Evolutionary conservation across 78 protist species (phyloP).

Genomic region (Dictyostelium citrinum): DNA sequence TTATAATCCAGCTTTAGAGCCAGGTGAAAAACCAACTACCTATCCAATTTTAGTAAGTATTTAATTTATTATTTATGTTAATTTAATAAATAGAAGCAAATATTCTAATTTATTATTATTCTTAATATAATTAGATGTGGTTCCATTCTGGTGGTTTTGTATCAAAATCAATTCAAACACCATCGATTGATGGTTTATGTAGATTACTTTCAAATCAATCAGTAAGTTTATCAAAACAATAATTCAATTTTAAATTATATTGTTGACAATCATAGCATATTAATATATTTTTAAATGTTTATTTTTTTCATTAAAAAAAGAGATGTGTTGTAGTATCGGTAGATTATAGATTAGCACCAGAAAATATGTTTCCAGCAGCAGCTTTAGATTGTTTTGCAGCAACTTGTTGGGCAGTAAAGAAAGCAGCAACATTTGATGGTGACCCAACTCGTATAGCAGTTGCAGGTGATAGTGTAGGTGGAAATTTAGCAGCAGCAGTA

Average conservation of each 20-base stretch:
- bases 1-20: conserved; percentile 64
- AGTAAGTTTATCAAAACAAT: neutral
- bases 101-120: neutral
- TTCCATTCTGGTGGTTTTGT: conserved; percentile 76
- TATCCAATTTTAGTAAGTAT: conserved; percentile 29
- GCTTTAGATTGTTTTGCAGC: conserved; percentile 76
- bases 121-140: conserved; percentile 28
- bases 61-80: too few relatives aligned
- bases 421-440: conserved; percentile 58
- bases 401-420: conserved; percentile 76
- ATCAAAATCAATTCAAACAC: conserved; percentile 62
- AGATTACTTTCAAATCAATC: conserved; percentile 61
- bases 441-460: conserved; percentile 65
- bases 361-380: conserved; percentile 63
- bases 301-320: neutral
- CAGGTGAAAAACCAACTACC: conserved; percentile 26
- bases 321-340: conserved; percentile 58
- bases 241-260: too few relatives aligned
- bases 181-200: conserved; percentile 69
- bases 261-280: too few relatives aligned
- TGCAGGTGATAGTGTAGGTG: conserved; percentile 77
- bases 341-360: conserved; percentile 79
- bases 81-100: too few relatives aligned
- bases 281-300: neutral
- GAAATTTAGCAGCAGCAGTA: conserved; percentile 75